Conservation (phyloP, 2,329 filamentous ascomycete species). For the Didymella lethalis region DNA sequence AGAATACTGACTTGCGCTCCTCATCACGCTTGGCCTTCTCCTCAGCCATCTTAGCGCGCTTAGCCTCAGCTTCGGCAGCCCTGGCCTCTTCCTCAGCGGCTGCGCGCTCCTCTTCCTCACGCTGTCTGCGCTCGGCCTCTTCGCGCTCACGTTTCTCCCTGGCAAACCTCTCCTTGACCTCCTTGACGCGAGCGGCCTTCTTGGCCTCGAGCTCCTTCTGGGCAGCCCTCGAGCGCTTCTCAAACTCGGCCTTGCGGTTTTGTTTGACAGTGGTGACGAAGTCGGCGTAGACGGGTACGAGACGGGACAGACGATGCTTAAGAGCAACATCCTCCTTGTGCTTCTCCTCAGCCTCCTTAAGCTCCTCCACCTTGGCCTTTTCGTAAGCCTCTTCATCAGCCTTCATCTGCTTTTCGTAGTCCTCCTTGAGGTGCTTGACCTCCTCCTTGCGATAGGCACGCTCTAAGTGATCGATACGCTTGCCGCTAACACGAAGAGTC, state of each 20-base stretch:
- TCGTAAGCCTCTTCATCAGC: constrained; percentile 83
- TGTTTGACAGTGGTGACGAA: constrained; percentile 86
- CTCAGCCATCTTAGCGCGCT: constrained; percentile 75
- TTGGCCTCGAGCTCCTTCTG: constrained; percentile 93
- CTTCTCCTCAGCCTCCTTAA: constrained; percentile 82
- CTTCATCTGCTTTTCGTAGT: constrained; percentile 84
- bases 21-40: constrained; percentile 69
- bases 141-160: constrained; percentile 85
- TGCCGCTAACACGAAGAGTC: constrained; percentile 87
- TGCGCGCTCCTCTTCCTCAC: constrained; percentile 85
- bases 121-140: constrained; percentile 78
- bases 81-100: constrained; percentile 87
- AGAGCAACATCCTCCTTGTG: constrained; percentile 92
- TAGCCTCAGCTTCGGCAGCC: constrained; percentile 79
- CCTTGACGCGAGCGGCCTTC: constrained; percentile 86
- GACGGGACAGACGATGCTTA: constrained; percentile 87
- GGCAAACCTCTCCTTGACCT: constrained; percentile 81
- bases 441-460: constrained; percentile 97
- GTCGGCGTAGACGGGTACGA: constrained; percentile 82
- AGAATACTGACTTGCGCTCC: constrained; percentile 62
- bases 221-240: constrained; percentile 88
- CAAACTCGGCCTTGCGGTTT: constrained; percentile 92
- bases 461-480: constrained; percentile 96
- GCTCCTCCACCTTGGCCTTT: constrained; percentile 75
- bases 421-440: constrained; percentile 84